phyloP scores from a whole-genome alignment of 345 rosid species.

The Nasturtium officinale region DNA sequence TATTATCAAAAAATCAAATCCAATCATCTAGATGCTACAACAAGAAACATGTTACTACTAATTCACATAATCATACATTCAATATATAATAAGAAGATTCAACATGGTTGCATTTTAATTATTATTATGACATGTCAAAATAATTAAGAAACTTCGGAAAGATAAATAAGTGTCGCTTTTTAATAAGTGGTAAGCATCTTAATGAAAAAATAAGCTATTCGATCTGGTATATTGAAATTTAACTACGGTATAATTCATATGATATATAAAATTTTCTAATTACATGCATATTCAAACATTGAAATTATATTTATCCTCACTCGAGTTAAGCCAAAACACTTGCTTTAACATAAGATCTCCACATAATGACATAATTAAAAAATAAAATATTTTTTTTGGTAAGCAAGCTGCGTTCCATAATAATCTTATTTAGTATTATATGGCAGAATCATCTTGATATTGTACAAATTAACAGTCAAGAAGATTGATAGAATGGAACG shows the following conservation, averaged over 20 bases:
- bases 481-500: not conserved
- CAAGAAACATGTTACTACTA: constrained; percentile 43
- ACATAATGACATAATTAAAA: not conserved
- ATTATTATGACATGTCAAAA: not conserved
- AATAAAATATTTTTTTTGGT: not conserved
- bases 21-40: constrained; percentile 31
- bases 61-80: constrained; percentile 11
- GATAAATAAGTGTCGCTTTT: not conserved
- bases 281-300: not conserved
- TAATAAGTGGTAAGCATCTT: not conserved
- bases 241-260: not conserved
- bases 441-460: not conserved
- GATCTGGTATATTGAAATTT: not conserved
- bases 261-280: not conserved
- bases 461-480: not conserved
- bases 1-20: constrained; percentile 18
- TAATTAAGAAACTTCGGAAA: not conserved
- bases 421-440: not conserved
- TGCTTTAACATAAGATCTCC: not conserved
- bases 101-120: constrained; percentile 10
- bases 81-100: not conserved
- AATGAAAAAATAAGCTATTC: not conserved
- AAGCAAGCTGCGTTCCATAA: not conserved
- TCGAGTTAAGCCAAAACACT: not conserved
- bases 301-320: not conserved